These are phyloP conservation scores for Cadophora luteo-olivacea DNA, from an alignment of 2,329 filamentous ascomycete genomes.

Conservation along the genomic window DNA sequence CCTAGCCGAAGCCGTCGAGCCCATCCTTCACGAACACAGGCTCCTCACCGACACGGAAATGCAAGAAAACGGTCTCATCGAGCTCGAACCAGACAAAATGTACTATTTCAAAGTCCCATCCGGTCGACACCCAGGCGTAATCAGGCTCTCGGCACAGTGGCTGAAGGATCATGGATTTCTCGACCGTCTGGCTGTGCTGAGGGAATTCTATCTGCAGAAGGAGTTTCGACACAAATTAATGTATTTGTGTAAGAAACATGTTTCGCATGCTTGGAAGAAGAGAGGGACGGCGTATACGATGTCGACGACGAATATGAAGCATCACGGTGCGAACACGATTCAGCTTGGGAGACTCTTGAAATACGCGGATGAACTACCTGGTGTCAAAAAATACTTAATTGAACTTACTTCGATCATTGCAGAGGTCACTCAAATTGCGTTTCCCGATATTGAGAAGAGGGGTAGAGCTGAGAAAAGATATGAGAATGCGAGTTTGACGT, in stretches of 20 bases:
- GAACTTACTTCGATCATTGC: conserved; percentile 8
- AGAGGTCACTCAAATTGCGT: conserved; percentile 18
- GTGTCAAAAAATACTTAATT: neutral
- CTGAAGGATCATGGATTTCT: neutral
- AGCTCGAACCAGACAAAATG: conserved; percentile 10
- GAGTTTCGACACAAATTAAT: neutral
- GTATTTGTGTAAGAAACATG: neutral
- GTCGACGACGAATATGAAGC: neutral
- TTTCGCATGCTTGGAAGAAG: neutral
- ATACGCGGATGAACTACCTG: neutral
- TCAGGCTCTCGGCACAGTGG: neutral
- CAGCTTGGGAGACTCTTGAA: neutral
- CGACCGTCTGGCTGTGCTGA: neutral
- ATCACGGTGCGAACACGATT: neutral
- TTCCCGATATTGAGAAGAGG: conserved; percentile 1
- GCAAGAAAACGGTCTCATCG: neutral
- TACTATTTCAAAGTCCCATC: conserved; percentile 3
- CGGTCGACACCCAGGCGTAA: conserved; percentile 3
- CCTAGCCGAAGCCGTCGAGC: conserved; percentile 5
- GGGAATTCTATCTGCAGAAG: neutral
- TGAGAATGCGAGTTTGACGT: conserved; percentile 17
- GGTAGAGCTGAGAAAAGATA: conserved; percentile 7
- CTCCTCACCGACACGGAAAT: conserved; percentile 11
- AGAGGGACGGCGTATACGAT: neutral
- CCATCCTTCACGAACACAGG: conserved; percentile 4